Percentiles rank a stretch among this genome's conserved stretches.
phyloP scores from a whole-genome alignment of 495 filamentous ascomycete species.

The Lindgomyces ingoldianus region DNA sequence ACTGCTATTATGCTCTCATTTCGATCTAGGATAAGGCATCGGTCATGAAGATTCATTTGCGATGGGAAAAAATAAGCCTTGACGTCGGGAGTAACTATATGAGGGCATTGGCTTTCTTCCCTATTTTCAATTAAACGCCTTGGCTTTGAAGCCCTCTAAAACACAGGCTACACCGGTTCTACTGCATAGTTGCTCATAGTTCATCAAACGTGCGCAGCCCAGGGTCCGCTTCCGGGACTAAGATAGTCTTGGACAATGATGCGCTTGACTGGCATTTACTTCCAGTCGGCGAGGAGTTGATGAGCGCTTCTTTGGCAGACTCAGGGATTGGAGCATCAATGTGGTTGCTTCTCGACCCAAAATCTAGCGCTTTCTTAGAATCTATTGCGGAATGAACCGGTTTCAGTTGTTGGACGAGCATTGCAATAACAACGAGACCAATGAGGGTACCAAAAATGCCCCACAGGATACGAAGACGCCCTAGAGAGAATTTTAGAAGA shows the following conservation, averaged over 20 bases:
- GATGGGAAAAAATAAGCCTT: too few species aligned
- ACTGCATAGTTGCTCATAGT: too few species aligned
- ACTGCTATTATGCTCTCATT: too few species aligned
- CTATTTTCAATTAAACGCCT: too few species aligned
- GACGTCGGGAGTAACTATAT: too few species aligned
- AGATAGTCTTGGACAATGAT: neutral
- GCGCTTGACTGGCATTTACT: neutral
- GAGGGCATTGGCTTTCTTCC: too few species aligned
- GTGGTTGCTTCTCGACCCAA: conserved; percentile 2
- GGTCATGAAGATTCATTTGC: neutral
- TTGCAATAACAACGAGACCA: conserved; percentile 9
- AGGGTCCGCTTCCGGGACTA: conserved; percentile 7
- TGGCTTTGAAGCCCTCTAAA: too few species aligned
- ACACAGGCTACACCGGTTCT: too few species aligned
- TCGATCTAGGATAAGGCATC: neutral
- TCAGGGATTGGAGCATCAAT: conserved; percentile 30
- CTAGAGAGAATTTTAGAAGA: conserved; percentile 15
- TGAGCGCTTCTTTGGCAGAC: conserved; percentile 28
- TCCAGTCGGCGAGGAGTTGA: neutral
- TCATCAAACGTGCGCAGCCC: conserved; percentile 35
- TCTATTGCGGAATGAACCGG: neutral
- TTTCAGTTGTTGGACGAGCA: conserved; percentile 28
- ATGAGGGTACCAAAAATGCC: conserved; percentile 25
- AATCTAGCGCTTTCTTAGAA: neutral
- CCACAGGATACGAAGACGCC: conserved; percentile 34